Base-by-base conservation (phyloP, 345 rosid genomes). In the Durio zibethinus region DNA sequence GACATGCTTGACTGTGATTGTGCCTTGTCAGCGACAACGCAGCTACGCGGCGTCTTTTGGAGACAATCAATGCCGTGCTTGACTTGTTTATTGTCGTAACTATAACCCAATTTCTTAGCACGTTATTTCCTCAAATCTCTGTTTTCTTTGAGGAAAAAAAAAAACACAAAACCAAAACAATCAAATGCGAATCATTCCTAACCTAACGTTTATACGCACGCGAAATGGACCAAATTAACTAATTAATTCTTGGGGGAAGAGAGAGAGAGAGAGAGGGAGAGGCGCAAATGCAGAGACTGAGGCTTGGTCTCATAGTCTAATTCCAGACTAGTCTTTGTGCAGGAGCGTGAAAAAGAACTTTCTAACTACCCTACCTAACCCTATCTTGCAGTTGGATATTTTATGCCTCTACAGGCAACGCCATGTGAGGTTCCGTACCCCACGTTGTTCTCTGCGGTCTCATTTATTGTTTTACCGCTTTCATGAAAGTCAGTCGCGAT, bases 351-450 rank as follows among this genome's bases (percentile, higher is more conserved):
- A 33, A 20, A 20, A 31, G 29, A 71, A 31, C 75, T 50, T 82
- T 74, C 81, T 69, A 82, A 75, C 85, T 67, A 78, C 83, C 83
- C 27, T 75, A 85, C 74, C 57, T 74, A 71, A 50, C 45, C 75
- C 43, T 68, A 85, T 74, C 84, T 78, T 47, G 70, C 74, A 68
- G 68, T 78, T 60, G 63, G 75, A 79, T 76, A 80, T 80, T 77
- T 74, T 21, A 77, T 78, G 73, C 74, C 29, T 59, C 9, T 36
- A 67, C 10, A 45, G 74, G 73, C 81, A 75, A 72, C 8, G 38
- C 83, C 86, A 81, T 81, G 88, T 83, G 84, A 76, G 80, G 64
- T 80, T 54, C 5, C 64, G 66, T 67, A 33, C 74, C 82, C 75
- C 80, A 77, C 84, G 54, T 48, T 63, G 60, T 63, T 63, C 40